These are phyloP conservation scores for Trichoderma polysporum DNA, from an alignment of 2,329 filamentous ascomycete genomes.

Conservation along the genomic window DNA sequence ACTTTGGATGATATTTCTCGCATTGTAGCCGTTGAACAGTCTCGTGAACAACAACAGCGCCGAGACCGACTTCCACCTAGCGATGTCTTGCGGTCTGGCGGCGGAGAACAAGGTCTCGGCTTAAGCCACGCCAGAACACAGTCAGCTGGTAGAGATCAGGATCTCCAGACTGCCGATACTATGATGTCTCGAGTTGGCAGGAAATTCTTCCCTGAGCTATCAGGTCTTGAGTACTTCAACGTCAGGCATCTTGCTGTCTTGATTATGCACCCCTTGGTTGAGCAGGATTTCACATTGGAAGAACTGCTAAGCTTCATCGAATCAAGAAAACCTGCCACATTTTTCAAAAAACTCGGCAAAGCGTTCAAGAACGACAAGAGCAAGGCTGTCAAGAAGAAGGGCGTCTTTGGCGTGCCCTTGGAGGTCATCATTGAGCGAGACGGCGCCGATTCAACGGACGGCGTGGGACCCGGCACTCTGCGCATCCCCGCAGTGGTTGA, in stretches of 20 bases:
- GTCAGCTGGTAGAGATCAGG: conserved; percentile 52
- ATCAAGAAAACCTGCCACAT: conserved; percentile 80
- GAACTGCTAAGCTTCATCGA: conserved; percentile 92
- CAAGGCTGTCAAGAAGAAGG: conserved; percentile 84
- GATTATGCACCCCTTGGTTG: conserved; percentile 89
- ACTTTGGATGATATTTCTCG: conserved; percentile 95
- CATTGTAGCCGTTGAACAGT: conserved; percentile 93
- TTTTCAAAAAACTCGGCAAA: conserved; percentile 98
- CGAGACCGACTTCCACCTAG: conserved; percentile 53
- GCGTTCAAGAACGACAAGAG: conserved; percentile 85
- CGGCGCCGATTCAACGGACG: conserved; percentile 95
- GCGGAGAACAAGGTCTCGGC: conserved; percentile 45
- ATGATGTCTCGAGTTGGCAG: conserved; percentile 59
- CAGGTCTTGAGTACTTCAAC: conserved; percentile 95
- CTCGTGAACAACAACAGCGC: conserved; percentile 82
- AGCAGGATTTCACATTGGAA: conserved; percentile 88
- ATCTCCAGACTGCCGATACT: conserved; percentile 52
- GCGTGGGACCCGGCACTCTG: conserved; percentile 86
- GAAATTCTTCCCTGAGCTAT: conserved; percentile 94
- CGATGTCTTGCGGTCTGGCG: conserved; percentile 63
- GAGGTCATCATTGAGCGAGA: conserved; percentile 90
- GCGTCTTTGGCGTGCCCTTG: conserved; percentile 85
- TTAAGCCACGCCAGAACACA: conserved; percentile 67
- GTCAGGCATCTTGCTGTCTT: conserved; percentile 92
- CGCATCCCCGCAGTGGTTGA: conserved; percentile 94